These are phyloP conservation scores for Paraphoma sp. DNA, from an alignment of 2,329 filamentous ascomycete genomes.

Conservation along the genomic window DNA sequence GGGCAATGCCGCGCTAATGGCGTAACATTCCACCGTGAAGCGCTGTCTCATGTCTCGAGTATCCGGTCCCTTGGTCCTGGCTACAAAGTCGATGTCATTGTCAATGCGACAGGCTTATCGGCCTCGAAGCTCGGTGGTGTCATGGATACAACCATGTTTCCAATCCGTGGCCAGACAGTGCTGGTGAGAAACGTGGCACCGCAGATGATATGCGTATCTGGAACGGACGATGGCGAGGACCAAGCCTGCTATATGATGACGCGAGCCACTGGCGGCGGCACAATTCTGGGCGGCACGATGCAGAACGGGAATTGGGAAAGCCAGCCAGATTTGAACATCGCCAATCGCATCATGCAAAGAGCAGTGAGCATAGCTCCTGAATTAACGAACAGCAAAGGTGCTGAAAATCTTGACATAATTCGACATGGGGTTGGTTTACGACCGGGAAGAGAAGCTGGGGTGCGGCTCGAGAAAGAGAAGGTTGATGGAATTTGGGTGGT, in stretches of 20 bases:
- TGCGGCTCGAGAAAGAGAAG: not conserved
- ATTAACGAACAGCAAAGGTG: not conserved
- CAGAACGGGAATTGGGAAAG: slow-evolving; percentile 80
- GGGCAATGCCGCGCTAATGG: too few relatives aligned
- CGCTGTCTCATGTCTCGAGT: not conserved
- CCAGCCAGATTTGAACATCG: slow-evolving; percentile 75
- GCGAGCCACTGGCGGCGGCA: slow-evolving; percentile 70
- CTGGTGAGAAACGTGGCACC: not conserved
- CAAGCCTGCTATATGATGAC: not conserved
- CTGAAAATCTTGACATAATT: not conserved
- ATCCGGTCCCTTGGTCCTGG: too few relatives aligned
- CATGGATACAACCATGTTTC: not conserved
- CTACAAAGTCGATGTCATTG: not conserved
- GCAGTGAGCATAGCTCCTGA: not conserved
- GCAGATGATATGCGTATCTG: not conserved
- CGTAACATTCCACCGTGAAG: not conserved
- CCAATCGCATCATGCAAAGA: slow-evolving; percentile 46
- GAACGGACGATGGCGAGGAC: not conserved
- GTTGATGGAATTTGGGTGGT: not conserved
- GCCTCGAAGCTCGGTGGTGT: not conserved
- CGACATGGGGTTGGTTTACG: not conserved
- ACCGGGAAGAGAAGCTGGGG: not conserved
- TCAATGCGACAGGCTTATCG: not conserved
- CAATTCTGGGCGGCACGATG: slow-evolving; percentile 81
- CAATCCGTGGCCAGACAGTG: not conserved